Percentiles rank a stretch among this genome's conserved stretches.
phyloP scores from a whole-genome alignment of 352 stramenopile species.

The Aphanomyces euteiches region DNA sequence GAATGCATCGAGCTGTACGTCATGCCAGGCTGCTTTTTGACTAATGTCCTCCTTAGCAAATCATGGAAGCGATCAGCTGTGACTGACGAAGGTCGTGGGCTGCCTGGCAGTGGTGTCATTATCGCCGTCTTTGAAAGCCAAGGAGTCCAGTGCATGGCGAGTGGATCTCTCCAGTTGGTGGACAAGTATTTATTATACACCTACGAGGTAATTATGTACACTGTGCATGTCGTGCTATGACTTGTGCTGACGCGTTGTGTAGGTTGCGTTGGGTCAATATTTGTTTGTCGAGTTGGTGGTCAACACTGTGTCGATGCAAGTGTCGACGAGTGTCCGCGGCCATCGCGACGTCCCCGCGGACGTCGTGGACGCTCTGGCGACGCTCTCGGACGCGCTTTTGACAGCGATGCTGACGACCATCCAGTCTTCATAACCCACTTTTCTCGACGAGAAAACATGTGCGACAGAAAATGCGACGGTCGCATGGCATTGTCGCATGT shows the following conservation, averaged over 20 bases:
- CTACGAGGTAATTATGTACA: slow-evolving; percentile 4
- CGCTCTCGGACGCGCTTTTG: background rate
- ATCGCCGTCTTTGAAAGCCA: slow-evolving; percentile 44
- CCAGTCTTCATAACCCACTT: background rate
- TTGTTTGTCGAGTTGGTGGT: slow-evolving; percentile 10
- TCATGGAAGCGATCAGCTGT: slow-evolving; percentile 4
- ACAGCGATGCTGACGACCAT: background rate
- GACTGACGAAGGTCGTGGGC: slow-evolving; percentile 29
- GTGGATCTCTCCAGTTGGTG: slow-evolving; percentile 55
- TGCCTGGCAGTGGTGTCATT: slow-evolving; percentile 28
- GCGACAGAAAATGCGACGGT: background rate
- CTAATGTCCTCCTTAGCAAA: background rate
- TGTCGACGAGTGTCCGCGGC: background rate
- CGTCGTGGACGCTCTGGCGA: slow-evolving; percentile 2
- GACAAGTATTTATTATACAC: slow-evolving; percentile 77
- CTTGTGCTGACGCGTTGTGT: background rate
- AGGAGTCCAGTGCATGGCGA: slow-evolving; percentile 66
- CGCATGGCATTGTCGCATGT: too few relatives aligned
- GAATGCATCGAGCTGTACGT: slow-evolving; percentile 62
- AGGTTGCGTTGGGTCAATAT: background rate
- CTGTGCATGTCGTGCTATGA: background rate
- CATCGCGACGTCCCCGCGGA: background rate
- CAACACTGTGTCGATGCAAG: background rate
- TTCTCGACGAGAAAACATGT: background rate
- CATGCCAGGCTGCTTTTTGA: background rate